Evolutionary conservation across 73 alveolate genomes (phyloP).

Genomic region (Paramecium biaurelia): DNA sequence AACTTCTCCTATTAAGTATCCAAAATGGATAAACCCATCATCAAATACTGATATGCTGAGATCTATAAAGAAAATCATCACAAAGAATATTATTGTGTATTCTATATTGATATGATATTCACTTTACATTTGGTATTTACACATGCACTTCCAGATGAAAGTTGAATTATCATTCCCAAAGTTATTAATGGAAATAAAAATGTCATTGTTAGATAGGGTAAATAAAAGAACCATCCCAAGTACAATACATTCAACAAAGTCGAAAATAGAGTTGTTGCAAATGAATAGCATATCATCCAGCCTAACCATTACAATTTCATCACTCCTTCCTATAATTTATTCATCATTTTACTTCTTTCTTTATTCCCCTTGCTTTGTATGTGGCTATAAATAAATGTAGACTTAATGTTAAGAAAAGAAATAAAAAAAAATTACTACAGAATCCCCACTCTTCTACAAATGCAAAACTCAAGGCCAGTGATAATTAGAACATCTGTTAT

Average conservation of each 20-base stretch:
- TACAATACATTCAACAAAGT: neutral
- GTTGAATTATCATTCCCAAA: neutral
- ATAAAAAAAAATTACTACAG: neutral
- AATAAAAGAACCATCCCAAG: neutral
- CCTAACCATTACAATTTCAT: neutral
- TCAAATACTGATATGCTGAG: neutral
- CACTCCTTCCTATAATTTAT: neutral
- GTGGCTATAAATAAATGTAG: neutral
- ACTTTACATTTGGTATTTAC: neutral
- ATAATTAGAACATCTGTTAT: neutral
- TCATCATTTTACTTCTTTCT: neutral
- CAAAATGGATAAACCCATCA: neutral
- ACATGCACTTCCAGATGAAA: neutral
- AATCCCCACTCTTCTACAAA: slow-evolving; percentile 5
- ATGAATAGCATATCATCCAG: neutral
- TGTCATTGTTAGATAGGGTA: neutral
- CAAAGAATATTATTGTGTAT: neutral
- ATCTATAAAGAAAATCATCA: neutral
- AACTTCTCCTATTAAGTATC: neutral
- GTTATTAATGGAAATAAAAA: neutral
- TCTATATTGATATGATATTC: neutral
- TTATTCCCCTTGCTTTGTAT: neutral
- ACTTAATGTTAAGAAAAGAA: neutral
- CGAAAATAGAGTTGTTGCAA: slow-evolving; percentile 2
- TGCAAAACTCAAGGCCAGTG: neutral